phyloP scores from a whole-genome alignment of 805 yeast species.

The Ogataea zsoltii region DNA sequence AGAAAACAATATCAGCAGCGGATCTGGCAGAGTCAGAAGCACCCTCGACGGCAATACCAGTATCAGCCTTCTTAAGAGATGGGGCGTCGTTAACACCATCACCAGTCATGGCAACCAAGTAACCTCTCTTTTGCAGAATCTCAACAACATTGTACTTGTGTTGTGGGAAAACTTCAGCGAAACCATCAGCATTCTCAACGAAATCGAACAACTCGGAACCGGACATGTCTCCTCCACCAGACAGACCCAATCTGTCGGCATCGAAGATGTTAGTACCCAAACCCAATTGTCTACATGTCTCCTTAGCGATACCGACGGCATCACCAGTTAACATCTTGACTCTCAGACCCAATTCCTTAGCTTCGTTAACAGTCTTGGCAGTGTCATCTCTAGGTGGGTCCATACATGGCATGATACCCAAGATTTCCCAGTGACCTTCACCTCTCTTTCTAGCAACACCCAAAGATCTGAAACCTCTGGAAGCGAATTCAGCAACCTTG shows the following conservation, averaged over 20 bases:
- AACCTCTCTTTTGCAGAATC: conserved; percentile 93
- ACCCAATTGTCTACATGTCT: conserved; percentile 97
- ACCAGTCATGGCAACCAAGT: conserved; percentile 99
- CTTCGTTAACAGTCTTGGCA: conserved; percentile 91
- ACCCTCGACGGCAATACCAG: conserved; percentile 98
- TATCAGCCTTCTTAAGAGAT: conserved; percentile 92
- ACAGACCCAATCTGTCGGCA: conserved; percentile 94
- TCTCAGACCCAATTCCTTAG: conserved; percentile 86
- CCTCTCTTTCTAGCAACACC: conserved; percentile 99
- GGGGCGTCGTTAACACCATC: conserved; percentile 99
- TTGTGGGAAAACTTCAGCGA: conserved; percentile 98
- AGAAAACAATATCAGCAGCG: conserved; percentile 94
- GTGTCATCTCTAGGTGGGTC: conserved; percentile 99
- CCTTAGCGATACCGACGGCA: conserved; percentile 98
- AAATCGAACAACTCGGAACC: conserved; percentile 98
- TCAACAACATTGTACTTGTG: conserved; percentile 96
- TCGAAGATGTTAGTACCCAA: conserved; percentile 94
- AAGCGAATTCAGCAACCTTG: conserved; percentile 96
- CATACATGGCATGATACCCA: conserved; percentile 98
- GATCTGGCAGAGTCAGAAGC: conserved; percentile 97
- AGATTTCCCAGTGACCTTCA: conserved; percentile 97
- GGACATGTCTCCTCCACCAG: conserved; percentile 91
- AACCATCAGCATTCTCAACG: conserved; percentile 97
- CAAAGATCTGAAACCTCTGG: conserved; percentile 97
- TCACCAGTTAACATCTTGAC: conserved; percentile 99